A percentile compares a stretch with the other conserved stretches of the same genome.
Evolutionary conservation across 2,329 filamentous ascomycete species (phyloP).

Genomic region (Xylariaceae sp.): DNA sequence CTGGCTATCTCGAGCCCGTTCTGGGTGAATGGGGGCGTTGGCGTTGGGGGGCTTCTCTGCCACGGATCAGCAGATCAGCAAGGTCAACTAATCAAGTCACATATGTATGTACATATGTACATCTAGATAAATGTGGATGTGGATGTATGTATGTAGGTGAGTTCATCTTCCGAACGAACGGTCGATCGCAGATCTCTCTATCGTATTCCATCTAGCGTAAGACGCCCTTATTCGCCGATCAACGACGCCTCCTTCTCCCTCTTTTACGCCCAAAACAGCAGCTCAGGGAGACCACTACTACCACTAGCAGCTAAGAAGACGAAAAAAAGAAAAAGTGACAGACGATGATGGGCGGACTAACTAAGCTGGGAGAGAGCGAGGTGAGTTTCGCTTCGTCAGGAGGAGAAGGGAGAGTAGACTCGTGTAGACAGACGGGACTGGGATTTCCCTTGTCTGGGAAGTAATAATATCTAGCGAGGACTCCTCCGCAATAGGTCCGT

Average conservation of each 20-base stretch:
- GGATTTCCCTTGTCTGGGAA: constrained; percentile 1
- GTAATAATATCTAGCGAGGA: not conserved
- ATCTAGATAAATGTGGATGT: too few relatives aligned
- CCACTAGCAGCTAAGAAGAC: not conserved
- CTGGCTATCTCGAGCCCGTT: too few relatives aligned
- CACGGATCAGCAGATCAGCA: too few relatives aligned
- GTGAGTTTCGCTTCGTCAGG: too few relatives aligned
- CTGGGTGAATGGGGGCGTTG: too few relatives aligned
- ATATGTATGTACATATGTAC: too few relatives aligned
- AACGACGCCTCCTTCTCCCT: not conserved
- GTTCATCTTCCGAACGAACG: too few relatives aligned
- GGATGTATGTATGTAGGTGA: too few relatives aligned
- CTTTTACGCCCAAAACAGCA: not conserved
- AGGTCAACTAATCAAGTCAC: too few relatives aligned
- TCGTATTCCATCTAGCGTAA: not conserved
- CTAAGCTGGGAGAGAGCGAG: not conserved
- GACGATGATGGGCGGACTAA: not conserved
- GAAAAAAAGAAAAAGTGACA: not conserved
- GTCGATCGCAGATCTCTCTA: not conserved
- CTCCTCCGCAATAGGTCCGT: not conserved
- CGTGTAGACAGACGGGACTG: not conserved
- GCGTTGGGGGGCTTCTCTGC: too few relatives aligned
- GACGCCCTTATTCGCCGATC: not conserved
- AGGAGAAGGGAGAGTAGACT: too few relatives aligned
- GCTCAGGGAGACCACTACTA: not conserved